phyloP scores from a whole-genome alignment of 805 yeast species.

The Metahyphopichia silvanorum region DNA sequence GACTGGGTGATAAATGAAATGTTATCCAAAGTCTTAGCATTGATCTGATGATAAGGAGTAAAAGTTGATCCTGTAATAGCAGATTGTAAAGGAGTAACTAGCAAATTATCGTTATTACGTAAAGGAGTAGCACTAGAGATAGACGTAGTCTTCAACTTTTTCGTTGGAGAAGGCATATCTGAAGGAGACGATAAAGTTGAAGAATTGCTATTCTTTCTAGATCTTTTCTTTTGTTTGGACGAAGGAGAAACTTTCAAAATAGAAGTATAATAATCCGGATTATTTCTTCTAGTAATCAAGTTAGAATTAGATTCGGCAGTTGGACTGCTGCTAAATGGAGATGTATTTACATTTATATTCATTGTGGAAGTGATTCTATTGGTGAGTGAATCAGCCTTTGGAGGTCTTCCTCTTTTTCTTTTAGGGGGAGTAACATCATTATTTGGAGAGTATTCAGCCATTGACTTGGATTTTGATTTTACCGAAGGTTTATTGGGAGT shows the following conservation, averaged over 20 bases:
- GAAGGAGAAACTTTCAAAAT: conserved; percentile 40
- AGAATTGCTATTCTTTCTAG: conserved; percentile 6
- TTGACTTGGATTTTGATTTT: background rate
- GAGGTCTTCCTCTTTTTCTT: conserved; percentile 45
- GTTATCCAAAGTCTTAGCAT: conserved; percentile 32
- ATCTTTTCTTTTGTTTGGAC: conserved; percentile 10
- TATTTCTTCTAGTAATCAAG: conserved; percentile 35
- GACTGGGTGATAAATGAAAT: conserved; percentile 27
- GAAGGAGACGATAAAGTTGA: conserved; percentile 8
- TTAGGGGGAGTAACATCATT: conserved; percentile 10
- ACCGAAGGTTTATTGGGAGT: background rate
- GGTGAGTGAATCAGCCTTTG: conserved; percentile 35
- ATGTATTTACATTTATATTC: conserved; percentile 39
- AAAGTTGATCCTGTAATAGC: conserved; percentile 10
- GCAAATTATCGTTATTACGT: conserved; percentile 4
- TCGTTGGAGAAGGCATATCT: conserved; percentile 2
- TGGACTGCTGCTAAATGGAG: conserved; percentile 32
- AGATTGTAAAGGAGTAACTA: conserved; percentile 18
- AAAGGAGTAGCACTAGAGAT: too few species aligned
- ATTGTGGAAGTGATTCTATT: conserved; percentile 38
- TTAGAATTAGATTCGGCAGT: conserved; percentile 39
- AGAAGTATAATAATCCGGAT: conserved; percentile 43
- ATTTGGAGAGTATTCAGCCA: background rate
- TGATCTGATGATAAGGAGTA: conserved; percentile 20
- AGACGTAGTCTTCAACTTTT: background rate